A percentile compares a stretch with the other conserved stretches of the same genome.
phyloP scores from a whole-genome alignment of 1,284 basidiomycete genomes.

The Fomitopsis palustris region DNA sequence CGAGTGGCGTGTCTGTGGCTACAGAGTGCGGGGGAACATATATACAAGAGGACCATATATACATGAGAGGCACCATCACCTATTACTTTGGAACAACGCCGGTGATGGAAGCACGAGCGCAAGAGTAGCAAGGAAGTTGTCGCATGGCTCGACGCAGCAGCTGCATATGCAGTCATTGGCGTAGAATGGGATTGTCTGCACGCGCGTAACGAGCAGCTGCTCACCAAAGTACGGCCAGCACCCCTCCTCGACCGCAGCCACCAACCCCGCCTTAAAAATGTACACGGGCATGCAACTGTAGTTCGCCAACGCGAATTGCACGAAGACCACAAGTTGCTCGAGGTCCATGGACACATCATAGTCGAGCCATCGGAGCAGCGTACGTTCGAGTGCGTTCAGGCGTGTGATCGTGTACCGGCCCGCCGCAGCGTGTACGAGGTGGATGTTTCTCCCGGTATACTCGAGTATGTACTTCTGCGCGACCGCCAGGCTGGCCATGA shows the following conservation, averaged over 20 bases:
- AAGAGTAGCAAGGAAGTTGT: background rate
- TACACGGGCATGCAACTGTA: background rate
- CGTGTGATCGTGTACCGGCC: too few species aligned
- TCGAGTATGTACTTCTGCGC: background rate
- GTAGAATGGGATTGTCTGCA: background rate
- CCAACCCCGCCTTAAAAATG: background rate
- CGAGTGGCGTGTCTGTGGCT: too few species aligned
- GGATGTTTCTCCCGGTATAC: background rate
- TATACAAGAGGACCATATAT: too few species aligned
- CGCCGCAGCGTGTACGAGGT: background rate
- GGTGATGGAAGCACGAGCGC: too few species aligned
- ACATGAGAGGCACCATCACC: too few species aligned
- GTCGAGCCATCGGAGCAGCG: background rate
- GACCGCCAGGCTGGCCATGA: background rate
- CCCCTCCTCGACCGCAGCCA: background rate
- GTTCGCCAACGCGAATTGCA: background rate
- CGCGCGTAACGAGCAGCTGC: background rate
- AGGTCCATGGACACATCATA: background rate
- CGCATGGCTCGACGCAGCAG: background rate
- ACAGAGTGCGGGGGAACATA: too few species aligned
- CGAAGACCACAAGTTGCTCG: background rate
- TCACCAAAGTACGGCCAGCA: background rate
- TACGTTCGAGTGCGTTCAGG: background rate
- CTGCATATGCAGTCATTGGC: background rate
- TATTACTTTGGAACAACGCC: too few species aligned